These are phyloP conservation scores for Calocera cornea DNA, from an alignment of 768 basidiomycete genomes.

Conservation along the genomic window DNA sequence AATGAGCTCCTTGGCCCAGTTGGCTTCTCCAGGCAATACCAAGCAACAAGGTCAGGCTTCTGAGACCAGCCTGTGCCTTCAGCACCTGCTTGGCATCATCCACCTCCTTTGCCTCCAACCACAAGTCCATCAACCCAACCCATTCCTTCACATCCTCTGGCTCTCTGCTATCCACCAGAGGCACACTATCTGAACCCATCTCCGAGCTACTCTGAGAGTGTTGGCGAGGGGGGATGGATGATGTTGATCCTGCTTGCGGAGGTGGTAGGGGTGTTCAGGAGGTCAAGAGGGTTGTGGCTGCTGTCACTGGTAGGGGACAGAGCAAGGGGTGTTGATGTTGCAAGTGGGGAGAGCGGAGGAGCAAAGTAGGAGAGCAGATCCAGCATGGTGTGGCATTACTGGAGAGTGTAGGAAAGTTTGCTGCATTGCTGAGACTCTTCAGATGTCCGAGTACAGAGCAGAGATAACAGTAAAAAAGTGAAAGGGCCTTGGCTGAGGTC, in stretches of 20 bases:
- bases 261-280: no score
- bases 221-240: neutral
- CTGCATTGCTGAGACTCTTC: neutral
- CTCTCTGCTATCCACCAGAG: neutral
- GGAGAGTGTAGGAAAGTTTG: no score
- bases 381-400: neutral
- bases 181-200: neutral
- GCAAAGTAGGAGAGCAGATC: neutral
- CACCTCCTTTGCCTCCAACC: neutral
- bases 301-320: neutral
- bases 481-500: neutral
- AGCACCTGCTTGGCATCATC: neutral
- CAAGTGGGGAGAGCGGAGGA: neutral
- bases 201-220: neutral
- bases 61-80: neutral
- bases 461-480: slow-evolving; percentile 1
- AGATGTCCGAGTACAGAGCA: no score
- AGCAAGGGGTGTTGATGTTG: neutral
- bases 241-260: no score
- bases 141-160: neutral
- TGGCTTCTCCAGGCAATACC: neutral
- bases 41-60: neutral
- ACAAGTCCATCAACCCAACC: neutral
- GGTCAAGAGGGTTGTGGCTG: neutral
- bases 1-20: neutral